Percentiles rank a stretch among this genome's conserved stretches.
Conservation (phyloP, 257 asterid genomes). For the Craterostigma plantagineum region DNA sequence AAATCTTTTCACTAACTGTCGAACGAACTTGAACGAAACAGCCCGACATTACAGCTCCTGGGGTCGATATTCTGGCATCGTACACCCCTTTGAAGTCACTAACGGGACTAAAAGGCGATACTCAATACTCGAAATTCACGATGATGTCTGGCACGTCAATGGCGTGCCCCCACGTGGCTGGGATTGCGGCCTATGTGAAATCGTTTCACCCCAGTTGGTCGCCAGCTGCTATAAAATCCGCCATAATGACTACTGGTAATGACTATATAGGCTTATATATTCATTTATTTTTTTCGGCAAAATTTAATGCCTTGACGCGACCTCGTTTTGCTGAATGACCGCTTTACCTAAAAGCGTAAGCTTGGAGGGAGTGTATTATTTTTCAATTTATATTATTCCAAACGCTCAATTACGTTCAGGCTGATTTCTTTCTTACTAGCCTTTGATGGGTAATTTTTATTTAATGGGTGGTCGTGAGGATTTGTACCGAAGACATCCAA, state of each 20-base stretch:
- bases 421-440: no score
- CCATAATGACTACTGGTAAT: slow-evolving; percentile 76
- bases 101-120: slow-evolving; percentile 58
- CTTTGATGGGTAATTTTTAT: no score
- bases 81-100: slow-evolving; percentile 58
- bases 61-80: slow-evolving; percentile 77
- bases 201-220: slow-evolving; percentile 81
- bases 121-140: slow-evolving; percentile 44
- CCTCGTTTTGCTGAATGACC: no score
- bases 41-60: slow-evolving; percentile 91
- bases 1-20: no score
- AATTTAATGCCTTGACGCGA: no score
- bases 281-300: no score
- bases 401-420: no score
- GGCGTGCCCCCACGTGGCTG: slow-evolving; percentile 86
- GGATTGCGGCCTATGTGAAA: slow-evolving; percentile 72
- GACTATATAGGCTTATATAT: neutral
- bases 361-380: no score
- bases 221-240: slow-evolving; percentile 74
- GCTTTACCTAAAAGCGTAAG: no score
- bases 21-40: slow-evolving; percentile 12
- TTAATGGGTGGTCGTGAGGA: no score
- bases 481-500: no score
- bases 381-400: no score
- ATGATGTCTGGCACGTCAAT: slow-evolving; percentile 93